Evolutionary conservation across 2,329 filamentous ascomycete genomes (phyloP), one percentile per base, ranked within the genome.

Genomic region (Xylariaceae sp.): DNA sequence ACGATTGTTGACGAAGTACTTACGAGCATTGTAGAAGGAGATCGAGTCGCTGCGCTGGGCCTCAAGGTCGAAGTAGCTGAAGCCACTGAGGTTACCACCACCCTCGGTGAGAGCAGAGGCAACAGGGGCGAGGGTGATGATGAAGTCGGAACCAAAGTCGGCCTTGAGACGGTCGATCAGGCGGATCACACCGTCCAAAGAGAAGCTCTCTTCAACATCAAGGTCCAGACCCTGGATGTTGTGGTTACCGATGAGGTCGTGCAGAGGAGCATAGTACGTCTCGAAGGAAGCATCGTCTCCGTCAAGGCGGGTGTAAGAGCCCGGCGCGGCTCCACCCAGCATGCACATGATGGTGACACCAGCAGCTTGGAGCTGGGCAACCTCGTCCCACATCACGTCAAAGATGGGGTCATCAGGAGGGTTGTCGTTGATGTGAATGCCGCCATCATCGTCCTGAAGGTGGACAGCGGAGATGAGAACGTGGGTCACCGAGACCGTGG

Each of bases 381-480:
- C 83, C 73, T 97, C 92, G 18, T 82, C 82, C 91, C 92, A 97
- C 42, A 96, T 79, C 1, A 84, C 84, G 37, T 83, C 77, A 73
- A 88, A 93, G 64, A 84, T 82, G 3, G 83, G 73, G 66, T 89
- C 76, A n/a, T 82, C 76, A 0, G 90, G 90, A 0, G 80, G 79
- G 70, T 91, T 83, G 74, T 97, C 87, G 73, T 97, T 97, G 64
- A 96, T 82, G 0, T 87, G 90, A 66, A 93, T 82, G 60, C 84
- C 79, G 7, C 78, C 79, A 0, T 89, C 85, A 17, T 76, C 74
- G 4, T 82, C 79, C 72, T 94, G 92, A 66, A 97, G 77, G 74
- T 97, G 92, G 61, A 97, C 85, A 10, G 92, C 92, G 4, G 90
- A 90, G 53, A 97, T 76, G 66, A 96, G 92, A 61, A 96, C 80